Base-by-base conservation (phyloP, 2,329 filamentous ascomycete species). In the Nothomitra cinnamomea region DNA sequence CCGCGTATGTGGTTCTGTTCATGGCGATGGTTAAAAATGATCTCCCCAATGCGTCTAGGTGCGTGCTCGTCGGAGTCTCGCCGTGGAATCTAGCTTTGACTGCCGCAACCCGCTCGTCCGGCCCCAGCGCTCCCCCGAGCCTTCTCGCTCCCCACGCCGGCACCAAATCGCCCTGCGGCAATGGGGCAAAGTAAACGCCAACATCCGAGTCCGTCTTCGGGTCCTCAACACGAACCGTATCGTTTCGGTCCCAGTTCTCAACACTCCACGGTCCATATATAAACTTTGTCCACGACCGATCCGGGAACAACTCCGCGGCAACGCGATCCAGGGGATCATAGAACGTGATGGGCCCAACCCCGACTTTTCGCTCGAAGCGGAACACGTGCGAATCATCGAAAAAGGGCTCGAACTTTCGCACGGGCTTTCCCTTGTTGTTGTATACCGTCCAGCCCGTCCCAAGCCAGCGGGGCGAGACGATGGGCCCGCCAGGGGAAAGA, bases 381-480 rank as follows among this genome's bases (percentile, higher is more conserved):
- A 57, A 62, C 13, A 22, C 12, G 45, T 58, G 58, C 1, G 51
- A 57, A 12, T 51, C 38, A 21, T 25, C 38, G 41, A 61, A 60
- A 51, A 60, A 60, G 2, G 60, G 60, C 19, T 61, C 57, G 38
- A 55, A 62, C 40, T 58, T 24, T 21, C 45, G 47, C 3, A 62
- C 54, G 13, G 58, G 48, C 2, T 53, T 45, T 24, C 55, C 55
- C 24, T 63, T 63, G 52, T 58, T 60, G 54, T 63, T 61, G 47
- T 48, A 55, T 17, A 62, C 54, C 1, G 51, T 53, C 59, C 61
- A 61, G 6, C 56, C 57, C 43, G 50, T 58, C 15, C 42, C 42
- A 3, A 57, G 45, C 61, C 61, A 63, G 15, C 42, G 42, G 2
- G 15, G 10, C 42, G n/a, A n/a, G n/a, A n/a, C n/a, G n/a, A n/a